A percentile compares a stretch with the other conserved stretches of the same genome.
Conservation (phyloP, 2,329 filamentous ascomycete genomes). For the Huntiella abstrusa region DNA sequence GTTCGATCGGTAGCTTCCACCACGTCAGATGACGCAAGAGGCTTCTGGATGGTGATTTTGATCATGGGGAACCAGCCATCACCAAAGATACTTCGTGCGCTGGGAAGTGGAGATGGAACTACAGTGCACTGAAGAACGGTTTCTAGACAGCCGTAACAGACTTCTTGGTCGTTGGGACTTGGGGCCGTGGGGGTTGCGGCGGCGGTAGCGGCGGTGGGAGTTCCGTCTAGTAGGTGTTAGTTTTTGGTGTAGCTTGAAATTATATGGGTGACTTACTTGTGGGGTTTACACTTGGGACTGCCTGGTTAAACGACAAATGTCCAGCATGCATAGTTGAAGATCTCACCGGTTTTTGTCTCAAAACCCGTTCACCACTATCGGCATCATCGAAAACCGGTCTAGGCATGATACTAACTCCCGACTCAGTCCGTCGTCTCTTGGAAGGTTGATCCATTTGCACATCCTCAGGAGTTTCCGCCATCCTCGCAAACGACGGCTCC, state of each 20-base stretch:
- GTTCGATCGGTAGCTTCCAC: constrained; percentile 46
- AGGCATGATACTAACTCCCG: constrained; percentile 3
- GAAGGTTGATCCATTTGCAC: constrained; percentile 6
- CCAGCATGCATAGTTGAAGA: background rate
- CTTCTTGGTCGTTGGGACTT: constrained; percentile 46
- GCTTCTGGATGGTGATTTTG: constrained; percentile 47
- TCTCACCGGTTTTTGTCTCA: background rate
- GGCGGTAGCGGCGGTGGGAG: no score
- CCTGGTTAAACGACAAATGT: no score
- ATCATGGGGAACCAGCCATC: constrained; percentile 50
- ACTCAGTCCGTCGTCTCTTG: constrained; percentile 7
- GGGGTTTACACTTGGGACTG: no score
- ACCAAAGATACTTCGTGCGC: constrained; percentile 37
- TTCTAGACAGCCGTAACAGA: constrained; percentile 66
- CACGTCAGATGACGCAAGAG: no score
- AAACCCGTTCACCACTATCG: background rate
- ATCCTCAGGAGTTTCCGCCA: constrained; percentile 4
- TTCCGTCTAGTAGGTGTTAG: no score
- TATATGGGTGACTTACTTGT: no score
- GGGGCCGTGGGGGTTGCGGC: constrained; percentile 19
- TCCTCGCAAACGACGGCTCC: constrained; percentile 9
- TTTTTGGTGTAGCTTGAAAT: no score
- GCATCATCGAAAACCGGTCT: background rate
- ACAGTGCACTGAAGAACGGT: constrained; percentile 45
- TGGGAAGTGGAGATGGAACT: constrained; percentile 51